Conservation (phyloP, 768 basidiomycete genomes). For the Kwoniella europaea region DNA sequence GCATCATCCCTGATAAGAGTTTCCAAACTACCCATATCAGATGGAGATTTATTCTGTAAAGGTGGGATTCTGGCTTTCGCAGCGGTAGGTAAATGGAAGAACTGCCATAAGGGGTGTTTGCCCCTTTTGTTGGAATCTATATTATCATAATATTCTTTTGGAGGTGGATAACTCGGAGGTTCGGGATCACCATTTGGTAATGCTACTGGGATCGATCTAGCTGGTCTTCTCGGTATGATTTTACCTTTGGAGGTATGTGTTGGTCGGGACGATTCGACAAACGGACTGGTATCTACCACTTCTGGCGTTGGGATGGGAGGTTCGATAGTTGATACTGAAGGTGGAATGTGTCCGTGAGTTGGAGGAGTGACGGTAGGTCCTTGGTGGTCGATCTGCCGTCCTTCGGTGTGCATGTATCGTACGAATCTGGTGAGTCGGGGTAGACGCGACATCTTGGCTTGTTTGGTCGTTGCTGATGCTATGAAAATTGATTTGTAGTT, state of each 20-base stretch:
- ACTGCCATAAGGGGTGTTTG: constrained; percentile 55
- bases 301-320: constrained; percentile 7
- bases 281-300: constrained; percentile 9
- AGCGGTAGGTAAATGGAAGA: constrained; percentile 47
- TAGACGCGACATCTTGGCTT: constrained; percentile 27
- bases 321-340: constrained; percentile 2
- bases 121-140: constrained; percentile 18
- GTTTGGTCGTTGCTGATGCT: neutral
- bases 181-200: constrained; percentile 42
- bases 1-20: constrained; percentile 27
- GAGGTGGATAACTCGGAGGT: constrained; percentile 41
- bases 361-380: constrained; percentile 30
- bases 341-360: constrained; percentile 23
- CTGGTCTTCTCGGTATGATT: constrained; percentile 44
- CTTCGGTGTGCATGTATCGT: constrained; percentile 46
- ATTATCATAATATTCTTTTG: constrained; percentile 33
- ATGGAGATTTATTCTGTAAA: constrained; percentile 18
- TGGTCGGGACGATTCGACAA: constrained; percentile 16
- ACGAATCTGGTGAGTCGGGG: constrained; percentile 25
- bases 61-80: constrained; percentile 20
- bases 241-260: constrained; percentile 45
- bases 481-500: no score
- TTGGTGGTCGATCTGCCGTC: constrained; percentile 48
- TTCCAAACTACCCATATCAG: constrained; percentile 45
- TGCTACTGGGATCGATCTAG: constrained; percentile 29